Conservation (phyloP, 1,139 yeast species). For the Sugiyamaella pinicola region DNA sequence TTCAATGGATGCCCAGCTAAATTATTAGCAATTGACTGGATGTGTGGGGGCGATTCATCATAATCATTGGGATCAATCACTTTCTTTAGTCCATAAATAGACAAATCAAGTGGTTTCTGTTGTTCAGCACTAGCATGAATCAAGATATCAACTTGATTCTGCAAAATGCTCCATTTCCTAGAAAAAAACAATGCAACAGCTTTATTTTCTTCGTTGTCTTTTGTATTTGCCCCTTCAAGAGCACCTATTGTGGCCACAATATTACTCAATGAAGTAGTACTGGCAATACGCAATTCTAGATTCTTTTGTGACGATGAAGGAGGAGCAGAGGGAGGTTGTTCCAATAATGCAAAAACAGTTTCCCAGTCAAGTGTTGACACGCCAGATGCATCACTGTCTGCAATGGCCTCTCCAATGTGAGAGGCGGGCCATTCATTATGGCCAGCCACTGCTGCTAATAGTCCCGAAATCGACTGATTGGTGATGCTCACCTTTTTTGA, state of each 20-base stretch:
- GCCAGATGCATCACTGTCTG: background rate
- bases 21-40: slow-evolving; percentile 28
- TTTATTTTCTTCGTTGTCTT: slow-evolving; percentile 5
- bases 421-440: slow-evolving; percentile 17
- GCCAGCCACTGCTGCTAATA: slow-evolving; percentile 18
- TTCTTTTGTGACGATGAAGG: slow-evolving; percentile 15
- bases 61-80: slow-evolving; percentile 28
- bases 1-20: slow-evolving; percentile 37
- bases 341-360: slow-evolving; percentile 17
- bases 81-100: slow-evolving; percentile 23
- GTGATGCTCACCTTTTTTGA: slow-evolving; percentile 8
- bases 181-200: slow-evolving; percentile 22
- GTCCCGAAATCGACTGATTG: slow-evolving; percentile 10
- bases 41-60: slow-evolving; percentile 27
- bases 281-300: slow-evolving; percentile 15
- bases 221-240: slow-evolving; percentile 1
- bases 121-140: slow-evolving; percentile 18
- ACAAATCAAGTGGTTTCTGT: slow-evolving; percentile 11
- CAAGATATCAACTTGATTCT: slow-evolving; percentile 33
- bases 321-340: slow-evolving; percentile 17
- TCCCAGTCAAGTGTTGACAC: slow-evolving; percentile 12
- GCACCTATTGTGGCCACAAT: slow-evolving; percentile 10
- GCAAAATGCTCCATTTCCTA: slow-evolving; percentile 32
- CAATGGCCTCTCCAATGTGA: slow-evolving; percentile 15
- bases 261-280: slow-evolving; percentile 14